Evolutionary conservation across 2,329 filamentous ascomycete genomes (phyloP).

Genomic region (Arthrobotrys entomopaga): DNA sequence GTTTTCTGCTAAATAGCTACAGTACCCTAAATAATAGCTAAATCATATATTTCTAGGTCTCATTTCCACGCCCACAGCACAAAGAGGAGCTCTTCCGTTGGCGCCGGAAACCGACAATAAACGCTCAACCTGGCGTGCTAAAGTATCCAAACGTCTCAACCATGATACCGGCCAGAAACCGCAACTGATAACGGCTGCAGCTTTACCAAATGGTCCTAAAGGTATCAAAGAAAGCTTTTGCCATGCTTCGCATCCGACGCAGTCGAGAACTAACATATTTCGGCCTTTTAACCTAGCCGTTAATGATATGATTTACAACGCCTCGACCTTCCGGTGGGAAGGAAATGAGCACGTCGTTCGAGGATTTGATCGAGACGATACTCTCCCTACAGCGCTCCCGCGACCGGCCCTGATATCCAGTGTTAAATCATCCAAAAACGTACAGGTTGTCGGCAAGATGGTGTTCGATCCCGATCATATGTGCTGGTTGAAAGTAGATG

Average conservation of each 20-base stretch:
- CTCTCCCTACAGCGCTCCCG: conserved; percentile 65
- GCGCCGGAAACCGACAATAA: conserved; percentile 33
- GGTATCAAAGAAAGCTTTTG: conserved; percentile 68
- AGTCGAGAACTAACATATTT: conserved; percentile 30
- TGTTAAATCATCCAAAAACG: conserved; percentile 78
- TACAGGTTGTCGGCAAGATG: conserved; percentile 97
- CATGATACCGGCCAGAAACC: conserved; percentile 72
- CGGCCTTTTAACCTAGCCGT: conserved; percentile 70
- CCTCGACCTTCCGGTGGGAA: conserved; percentile 87
- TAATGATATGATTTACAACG: conserved; percentile 97
- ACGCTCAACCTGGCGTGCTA: conserved; percentile 32
- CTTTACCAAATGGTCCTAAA: conserved; percentile 78
- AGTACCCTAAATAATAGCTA: neutral
- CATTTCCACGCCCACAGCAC: conserved; percentile 22
- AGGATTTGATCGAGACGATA: conserved; percentile 76
- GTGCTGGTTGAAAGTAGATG: conserved; percentile 89
- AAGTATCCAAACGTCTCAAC: conserved; percentile 38
- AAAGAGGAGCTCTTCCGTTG: conserved; percentile 26
- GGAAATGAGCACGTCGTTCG: conserved; percentile 88
- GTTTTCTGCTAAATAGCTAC: neutral
- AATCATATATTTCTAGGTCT: conserved; percentile 8
- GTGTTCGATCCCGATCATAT: conserved; percentile 96
- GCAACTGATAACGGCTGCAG: conserved; percentile 86
- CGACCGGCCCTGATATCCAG: conserved; percentile 88
- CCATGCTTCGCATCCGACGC: neutral